phyloP scores from a whole-genome alignment of 305 asterid genomes.

The Fraxinus baroniana region DNA sequence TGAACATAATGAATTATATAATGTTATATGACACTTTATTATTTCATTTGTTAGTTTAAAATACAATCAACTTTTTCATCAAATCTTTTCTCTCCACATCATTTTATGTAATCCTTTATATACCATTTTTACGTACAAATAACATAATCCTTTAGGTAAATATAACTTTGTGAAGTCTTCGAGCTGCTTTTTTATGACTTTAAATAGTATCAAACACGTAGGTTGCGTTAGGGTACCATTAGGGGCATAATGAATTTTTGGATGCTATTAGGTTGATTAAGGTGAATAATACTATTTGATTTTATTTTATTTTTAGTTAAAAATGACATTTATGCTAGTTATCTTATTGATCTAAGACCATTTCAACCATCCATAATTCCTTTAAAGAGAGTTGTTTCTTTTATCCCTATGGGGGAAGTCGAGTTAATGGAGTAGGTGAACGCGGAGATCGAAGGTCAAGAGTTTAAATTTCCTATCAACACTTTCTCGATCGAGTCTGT shows the following conservation, averaged over 20 bases:
- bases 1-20: too few species aligned
- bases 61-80: too few species aligned
- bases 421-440: too few species aligned
- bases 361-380: not conserved
- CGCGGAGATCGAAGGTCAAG: too few species aligned
- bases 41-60: too few species aligned
- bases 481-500: too few species aligned
- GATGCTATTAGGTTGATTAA: not conserved
- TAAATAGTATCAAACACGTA: not conserved
- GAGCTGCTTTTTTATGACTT: not conserved
- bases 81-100: not conserved
- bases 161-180: not conserved
- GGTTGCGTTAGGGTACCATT: not conserved
- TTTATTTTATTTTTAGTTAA: not conserved
- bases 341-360: not conserved
- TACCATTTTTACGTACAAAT: too few species aligned
- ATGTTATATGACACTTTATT: too few species aligned
- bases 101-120: too few species aligned
- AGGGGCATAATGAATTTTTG: not conserved
- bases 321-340: not conserved
- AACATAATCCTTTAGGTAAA: too few species aligned
- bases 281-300: not conserved
- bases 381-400: not conserved
- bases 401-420: too few species aligned
- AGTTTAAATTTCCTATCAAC: too few species aligned